Evolutionary conservation across 805 yeast genomes (phyloP), one percentile per base, ranked within the genome.

Genomic region (Suhomyces canberraensis): DNA sequence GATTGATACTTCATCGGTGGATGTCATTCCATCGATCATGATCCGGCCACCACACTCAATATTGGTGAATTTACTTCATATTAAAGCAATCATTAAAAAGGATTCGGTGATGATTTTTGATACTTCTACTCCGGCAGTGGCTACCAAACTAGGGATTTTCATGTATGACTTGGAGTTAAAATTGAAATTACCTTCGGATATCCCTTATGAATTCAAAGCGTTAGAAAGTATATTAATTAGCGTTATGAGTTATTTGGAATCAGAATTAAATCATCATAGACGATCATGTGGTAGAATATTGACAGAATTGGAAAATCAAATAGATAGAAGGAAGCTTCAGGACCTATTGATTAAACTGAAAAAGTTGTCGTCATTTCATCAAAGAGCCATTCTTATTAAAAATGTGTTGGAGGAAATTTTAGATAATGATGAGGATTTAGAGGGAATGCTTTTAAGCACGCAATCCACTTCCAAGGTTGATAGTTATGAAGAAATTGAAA

Each of bases 1-100:
- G 52, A 82, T 90, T 35, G 96, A 91, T 51, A 68, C 81, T 3
- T 70, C 84, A 1, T 66, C 78, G 25, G 73, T 77, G 37, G 95
- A 88, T 58, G 86, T 91, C 15, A 90, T 90, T 3, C 98, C 98
- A 0, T 79, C 88, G 14, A 83, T 93, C 31, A 80, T 90, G 41
- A 88, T 89, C 16, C 73, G 97, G 41, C 51, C 66, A n/a, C 72
- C 76, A 17, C 75, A 76, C 45, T 83, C 95, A 35, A 84, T 91
- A 14, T 66, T 93, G 36, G 79, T 93, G 33, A 90, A 89, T 54
- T 61, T 93, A 52, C 64, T 93, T 25, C 93, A 90, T 56, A 88
- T 93, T 33, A 84, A 93, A 46, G 98, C 97, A 1, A 69, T 93
- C 31, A 78, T 93, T n/a, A 85, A 84, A 50, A 73, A 77, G 28